Base-by-base conservation (phyloP, 805 yeast species). In the Metschnikowia koreensis region DNA sequence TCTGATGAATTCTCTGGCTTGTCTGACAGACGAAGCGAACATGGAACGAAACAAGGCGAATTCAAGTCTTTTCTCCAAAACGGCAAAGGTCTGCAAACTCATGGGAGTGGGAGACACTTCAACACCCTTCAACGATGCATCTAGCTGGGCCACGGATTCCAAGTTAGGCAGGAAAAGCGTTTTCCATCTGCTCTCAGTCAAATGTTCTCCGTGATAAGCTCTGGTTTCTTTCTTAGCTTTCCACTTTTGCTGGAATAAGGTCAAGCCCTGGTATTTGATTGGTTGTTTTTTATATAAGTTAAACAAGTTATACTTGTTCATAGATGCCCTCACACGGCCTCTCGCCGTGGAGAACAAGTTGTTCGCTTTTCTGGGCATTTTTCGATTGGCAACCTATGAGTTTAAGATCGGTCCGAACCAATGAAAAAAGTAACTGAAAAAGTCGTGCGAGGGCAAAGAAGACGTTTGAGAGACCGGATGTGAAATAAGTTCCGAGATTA, bases 191-290 rank as follows among this genome's bases (percentile, higher is more conserved):
- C 81, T 74, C 67, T 94, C 99, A 0, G 93, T 87, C 50, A 93
- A 68, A 66, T 87, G 89, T 64, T 94, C 98, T 61, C 99, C 99
- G 67, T 93, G 99, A 68, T 93, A 93, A 1, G 93, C 86, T 71
- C 99, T 82, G 7, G 97, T 86, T 66, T 92, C 97, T 66, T 83
- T 86, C 69, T 94, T 93, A 47, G 97, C 86, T 7, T 79, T 72
- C 93, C 96, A 94, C 71, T 91, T 90, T 69, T 93, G 96, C 70
- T 89, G 96, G 71, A 79, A 94, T 53, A 89, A 75, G n/a, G 96
- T 82, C 69, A 81, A 81, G 4, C 83, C 77, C 55, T 76, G 74
- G 65, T 80, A 81, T 49, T 68, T 73, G 36, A 79, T 71, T 54
- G 76, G 77, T 44, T 82, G 77, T 68, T 86, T 88, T 76, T 91